Evolutionary conservation across 129 eudicot genomes (phyloP).

Genomic region (Glebionis coronaria): DNA sequence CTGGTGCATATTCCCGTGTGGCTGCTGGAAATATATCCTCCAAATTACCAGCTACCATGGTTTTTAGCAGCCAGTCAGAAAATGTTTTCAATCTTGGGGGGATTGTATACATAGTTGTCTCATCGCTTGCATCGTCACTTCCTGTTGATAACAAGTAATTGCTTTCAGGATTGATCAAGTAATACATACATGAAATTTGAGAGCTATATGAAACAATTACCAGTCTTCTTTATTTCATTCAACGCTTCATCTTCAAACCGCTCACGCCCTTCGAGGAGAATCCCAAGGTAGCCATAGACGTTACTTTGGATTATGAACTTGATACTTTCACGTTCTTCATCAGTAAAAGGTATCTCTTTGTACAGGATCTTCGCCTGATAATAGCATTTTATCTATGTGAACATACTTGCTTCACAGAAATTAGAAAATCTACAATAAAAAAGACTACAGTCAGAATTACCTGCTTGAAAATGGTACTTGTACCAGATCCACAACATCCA

Average conservation of each 20-base stretch:
- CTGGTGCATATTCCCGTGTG: constrained; percentile 91
- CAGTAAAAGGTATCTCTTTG: constrained; percentile 72
- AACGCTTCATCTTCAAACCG: constrained; percentile 91
- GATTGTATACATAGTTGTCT: constrained; percentile 49
- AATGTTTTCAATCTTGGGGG: constrained; percentile 78
- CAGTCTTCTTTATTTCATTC: constrained; percentile 35
- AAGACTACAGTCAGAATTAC: constrained; percentile 26
- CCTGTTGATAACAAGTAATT: constrained; percentile 34
- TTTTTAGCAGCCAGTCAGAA: constrained; percentile 95
- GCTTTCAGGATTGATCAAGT: not conserved
- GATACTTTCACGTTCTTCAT: constrained; percentile 83
- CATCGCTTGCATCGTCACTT: constrained; percentile 29
- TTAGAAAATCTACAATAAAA: constrained; percentile 3
- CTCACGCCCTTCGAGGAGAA: constrained; percentile 95
- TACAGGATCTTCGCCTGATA: constrained; percentile 83
- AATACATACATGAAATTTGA: not conserved
- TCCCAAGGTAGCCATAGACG: constrained; percentile 80
- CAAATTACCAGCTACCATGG: constrained; percentile 88
- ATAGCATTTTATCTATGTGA: constrained; percentile 19
- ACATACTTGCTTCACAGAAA: not conserved
- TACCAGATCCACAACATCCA: constrained; percentile 89
- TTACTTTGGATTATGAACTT: constrained; percentile 77
- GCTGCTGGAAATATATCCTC: constrained; percentile 94
- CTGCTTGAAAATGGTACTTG: constrained; percentile 97
- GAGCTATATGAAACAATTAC: constrained; percentile 21